These are phyloP conservation scores for Papilionanthe hybrid DNA, from an alignment of 116 monocot genomes.

Conservation along the genomic window DNA sequence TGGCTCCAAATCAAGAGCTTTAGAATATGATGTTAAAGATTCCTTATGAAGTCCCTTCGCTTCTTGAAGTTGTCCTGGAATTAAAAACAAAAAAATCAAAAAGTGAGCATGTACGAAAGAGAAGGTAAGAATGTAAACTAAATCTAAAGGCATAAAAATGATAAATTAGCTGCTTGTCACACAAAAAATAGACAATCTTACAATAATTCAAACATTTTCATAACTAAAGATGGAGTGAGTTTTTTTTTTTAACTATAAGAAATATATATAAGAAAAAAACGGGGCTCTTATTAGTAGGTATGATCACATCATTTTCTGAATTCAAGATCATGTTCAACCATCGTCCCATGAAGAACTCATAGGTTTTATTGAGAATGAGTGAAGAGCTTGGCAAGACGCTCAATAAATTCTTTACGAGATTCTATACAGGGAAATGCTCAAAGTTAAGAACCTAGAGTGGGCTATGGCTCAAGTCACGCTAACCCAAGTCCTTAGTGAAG, in stretches of 20 bases:
- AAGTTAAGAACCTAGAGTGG: too few relatives aligned
- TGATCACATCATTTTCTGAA: too few relatives aligned
- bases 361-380: too few relatives aligned
- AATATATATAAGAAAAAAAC: background rate
- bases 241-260: background rate
- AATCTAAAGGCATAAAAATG: background rate
- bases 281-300: too few relatives aligned
- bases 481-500: too few relatives aligned
- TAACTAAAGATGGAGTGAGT: background rate
- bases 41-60: constrained; percentile 58
- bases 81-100: background rate
- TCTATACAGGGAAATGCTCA: too few relatives aligned
- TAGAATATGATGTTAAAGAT: constrained; percentile 63
- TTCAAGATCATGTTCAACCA: too few relatives aligned
- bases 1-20: constrained; percentile 59
- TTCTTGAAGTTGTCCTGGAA: constrained; percentile 68
- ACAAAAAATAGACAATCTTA: background rate
- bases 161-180: background rate
- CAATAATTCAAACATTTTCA: background rate
- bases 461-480: too few relatives aligned
- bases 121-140: background rate
- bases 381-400: too few relatives aligned
- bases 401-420: too few relatives aligned
- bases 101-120: background rate
- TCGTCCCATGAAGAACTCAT: too few relatives aligned